phyloP scores from a whole-genome alignment of 208 protist species.

The Eutreptiella sp. region DNA sequence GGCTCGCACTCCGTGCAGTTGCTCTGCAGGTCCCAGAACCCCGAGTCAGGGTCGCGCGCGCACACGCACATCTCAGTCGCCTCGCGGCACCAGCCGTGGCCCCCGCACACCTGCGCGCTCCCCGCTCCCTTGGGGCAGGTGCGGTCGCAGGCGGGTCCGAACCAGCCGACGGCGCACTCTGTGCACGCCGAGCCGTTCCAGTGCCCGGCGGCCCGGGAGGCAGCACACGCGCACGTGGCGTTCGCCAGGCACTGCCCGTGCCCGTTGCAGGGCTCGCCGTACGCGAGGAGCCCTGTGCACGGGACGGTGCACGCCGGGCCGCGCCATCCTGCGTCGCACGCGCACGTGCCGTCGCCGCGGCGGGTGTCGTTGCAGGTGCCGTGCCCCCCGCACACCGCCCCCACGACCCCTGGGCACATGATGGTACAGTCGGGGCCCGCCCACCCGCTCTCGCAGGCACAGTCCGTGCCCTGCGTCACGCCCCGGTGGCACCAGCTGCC shows the following conservation, averaged over 20 bases:
- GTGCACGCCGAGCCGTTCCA: slow-evolving; percentile 1
- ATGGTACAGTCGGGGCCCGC: slow-evolving; percentile 16
- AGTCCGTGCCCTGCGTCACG: not conserved
- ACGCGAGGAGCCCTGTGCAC: slow-evolving; percentile 5
- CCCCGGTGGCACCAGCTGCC: slow-evolving; percentile 1
- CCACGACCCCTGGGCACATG: slow-evolving; percentile 13
- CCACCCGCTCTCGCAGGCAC: slow-evolving; percentile 35
- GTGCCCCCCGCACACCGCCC: slow-evolving; percentile 11
- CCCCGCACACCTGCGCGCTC: slow-evolving; percentile 19
- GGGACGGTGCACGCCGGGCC: slow-evolving; percentile 16
- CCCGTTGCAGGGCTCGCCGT: slow-evolving; percentile 9
- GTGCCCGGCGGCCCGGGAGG: not conserved
- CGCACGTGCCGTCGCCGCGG: slow-evolving; percentile 19
- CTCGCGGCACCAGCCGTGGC: slow-evolving; percentile 21
- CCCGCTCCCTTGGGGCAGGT: slow-evolving; percentile 5
- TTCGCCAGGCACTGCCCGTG: not conserved
- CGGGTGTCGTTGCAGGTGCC: slow-evolving; percentile 14
- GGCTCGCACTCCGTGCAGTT: not conserved
- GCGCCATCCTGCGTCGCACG: slow-evolving; percentile 1
- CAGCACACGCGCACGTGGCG: slow-evolving; percentile 2
- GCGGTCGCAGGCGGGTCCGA: slow-evolving; percentile 3
- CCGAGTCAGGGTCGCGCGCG: not conserved
- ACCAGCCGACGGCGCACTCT: not conserved
- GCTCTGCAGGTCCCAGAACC: not conserved
- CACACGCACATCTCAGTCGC: slow-evolving; percentile 20